phyloP scores from a whole-genome alignment of 257 asterid genomes.

The Solanum pennellii region DNA sequence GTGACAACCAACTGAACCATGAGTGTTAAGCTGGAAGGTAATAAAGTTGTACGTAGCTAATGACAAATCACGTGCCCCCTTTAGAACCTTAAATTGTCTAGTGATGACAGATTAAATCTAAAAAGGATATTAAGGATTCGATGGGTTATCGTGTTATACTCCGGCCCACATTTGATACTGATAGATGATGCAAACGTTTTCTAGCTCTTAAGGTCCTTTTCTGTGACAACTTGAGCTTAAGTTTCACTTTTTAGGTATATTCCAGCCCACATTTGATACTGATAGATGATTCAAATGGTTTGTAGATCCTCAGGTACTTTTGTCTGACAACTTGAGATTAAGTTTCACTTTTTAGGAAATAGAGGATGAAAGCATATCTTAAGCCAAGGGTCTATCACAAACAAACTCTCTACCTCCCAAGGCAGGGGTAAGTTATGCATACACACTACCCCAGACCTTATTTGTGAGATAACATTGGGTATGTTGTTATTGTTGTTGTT shows the following conservation, averaged over 20 bases:
- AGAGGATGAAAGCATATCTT: neutral
- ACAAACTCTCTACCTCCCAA: neutral
- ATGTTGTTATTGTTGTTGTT: neutral
- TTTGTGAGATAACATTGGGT: neutral
- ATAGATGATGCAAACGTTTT: neutral
- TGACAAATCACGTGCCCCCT: neutral
- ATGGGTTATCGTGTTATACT: neutral
- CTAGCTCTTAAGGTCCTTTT: neutral
- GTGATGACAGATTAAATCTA: neutral
- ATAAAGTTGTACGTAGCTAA: neutral
- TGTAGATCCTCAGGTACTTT: neutral
- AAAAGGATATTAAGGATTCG: neutral
- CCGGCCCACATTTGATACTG: neutral
- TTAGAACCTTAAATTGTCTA: neutral
- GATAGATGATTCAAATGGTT: neutral
- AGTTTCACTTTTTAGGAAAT: neutral
- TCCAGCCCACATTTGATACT: neutral
- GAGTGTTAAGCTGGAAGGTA: neutral
- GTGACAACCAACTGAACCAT: neutral
- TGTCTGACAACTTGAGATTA: neutral
- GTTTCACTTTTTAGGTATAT: neutral
- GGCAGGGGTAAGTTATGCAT: neutral
- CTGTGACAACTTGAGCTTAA: neutral
- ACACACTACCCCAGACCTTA: neutral
- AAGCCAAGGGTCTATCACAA: neutral